phyloP scores from a whole-genome alignment of 148 eudicot species.

The Persicaria maculosa region DNA sequence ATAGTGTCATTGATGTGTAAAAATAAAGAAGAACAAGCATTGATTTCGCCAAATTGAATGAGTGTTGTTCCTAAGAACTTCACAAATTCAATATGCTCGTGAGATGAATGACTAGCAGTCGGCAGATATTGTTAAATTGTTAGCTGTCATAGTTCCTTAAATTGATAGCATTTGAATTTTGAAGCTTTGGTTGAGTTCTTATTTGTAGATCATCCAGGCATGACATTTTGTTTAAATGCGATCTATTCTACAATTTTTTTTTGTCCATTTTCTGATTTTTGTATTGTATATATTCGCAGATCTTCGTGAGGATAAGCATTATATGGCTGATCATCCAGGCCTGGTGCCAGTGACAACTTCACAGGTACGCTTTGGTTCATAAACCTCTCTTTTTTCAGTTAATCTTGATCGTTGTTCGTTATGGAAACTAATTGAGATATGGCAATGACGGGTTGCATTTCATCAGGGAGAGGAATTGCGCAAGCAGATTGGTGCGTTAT shows the following conservation, averaged over 20 bases:
- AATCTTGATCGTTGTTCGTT: not conserved
- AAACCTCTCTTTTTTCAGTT: slow-evolving; percentile 7
- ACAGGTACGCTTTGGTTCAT: slow-evolving; percentile 37
- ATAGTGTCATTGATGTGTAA: no score
- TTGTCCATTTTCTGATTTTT: not conserved
- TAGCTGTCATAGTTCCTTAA: not conserved
- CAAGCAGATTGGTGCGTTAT: slow-evolving; percentile 86
- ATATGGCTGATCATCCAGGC: slow-evolving; percentile 97
- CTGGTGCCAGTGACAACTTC: slow-evolving; percentile 81
- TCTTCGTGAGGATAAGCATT: slow-evolving; percentile 93
- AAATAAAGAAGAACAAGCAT: not conserved
- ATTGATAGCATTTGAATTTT: not conserved
- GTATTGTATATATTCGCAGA: slow-evolving; percentile 26
- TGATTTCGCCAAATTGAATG: not conserved
- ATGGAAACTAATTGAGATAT: not conserved
- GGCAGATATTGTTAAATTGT: not conserved
- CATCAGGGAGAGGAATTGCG: slow-evolving; percentile 93
- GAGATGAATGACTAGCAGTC: not conserved
- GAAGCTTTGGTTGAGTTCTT: not conserved
- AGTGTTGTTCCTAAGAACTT: not conserved
- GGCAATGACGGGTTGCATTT: not conserved
- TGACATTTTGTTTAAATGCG: not conserved
- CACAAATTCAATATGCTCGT: not conserved
- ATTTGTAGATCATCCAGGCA: not conserved
- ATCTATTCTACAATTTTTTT: not conserved